These are phyloP conservation scores for Eucalyptus rudis DNA, from an alignment of 345 rosid genomes.

Conservation along the genomic window DNA sequence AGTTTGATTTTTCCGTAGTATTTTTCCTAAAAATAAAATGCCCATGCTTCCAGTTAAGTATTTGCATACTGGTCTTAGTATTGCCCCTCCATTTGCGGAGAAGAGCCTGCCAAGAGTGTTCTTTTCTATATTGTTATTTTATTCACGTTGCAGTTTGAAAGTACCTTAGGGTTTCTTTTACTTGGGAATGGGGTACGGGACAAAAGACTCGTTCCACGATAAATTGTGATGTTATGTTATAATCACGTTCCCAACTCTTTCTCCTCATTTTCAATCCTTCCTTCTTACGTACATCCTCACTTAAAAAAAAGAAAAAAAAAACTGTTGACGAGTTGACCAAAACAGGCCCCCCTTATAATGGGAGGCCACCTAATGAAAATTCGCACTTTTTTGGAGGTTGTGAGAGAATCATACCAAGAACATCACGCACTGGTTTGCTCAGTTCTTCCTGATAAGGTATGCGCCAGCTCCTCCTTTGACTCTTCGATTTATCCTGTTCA, in stretches of 20 bases:
- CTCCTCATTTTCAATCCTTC: neutral
- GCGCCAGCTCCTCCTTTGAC: neutral
- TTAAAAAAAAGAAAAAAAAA: neutral
- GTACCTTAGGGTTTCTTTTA: too few species aligned
- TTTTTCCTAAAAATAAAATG: too few species aligned
- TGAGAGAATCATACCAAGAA: neutral
- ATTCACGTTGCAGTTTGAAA: too few species aligned
- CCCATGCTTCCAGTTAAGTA: too few species aligned
- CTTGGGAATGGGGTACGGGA: too few species aligned
- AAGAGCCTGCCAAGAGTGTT: too few species aligned
- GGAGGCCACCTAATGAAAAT: neutral
- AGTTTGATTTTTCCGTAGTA: too few species aligned
- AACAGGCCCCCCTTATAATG: neutral
- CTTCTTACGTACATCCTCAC: neutral
- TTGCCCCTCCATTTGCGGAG: too few species aligned
- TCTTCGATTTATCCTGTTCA: neutral
- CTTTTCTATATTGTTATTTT: too few species aligned
- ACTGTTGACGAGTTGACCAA: neutral
- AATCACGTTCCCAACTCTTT: neutral
- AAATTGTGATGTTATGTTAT: too few species aligned
- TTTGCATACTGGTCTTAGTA: too few species aligned
- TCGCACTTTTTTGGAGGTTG: neutral
- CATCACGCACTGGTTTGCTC: neutral
- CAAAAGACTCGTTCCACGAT: too few species aligned
- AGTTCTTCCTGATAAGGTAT: neutral